Conservation (phyloP, 441 rosid species). For the Melastoma candidum region DNA sequence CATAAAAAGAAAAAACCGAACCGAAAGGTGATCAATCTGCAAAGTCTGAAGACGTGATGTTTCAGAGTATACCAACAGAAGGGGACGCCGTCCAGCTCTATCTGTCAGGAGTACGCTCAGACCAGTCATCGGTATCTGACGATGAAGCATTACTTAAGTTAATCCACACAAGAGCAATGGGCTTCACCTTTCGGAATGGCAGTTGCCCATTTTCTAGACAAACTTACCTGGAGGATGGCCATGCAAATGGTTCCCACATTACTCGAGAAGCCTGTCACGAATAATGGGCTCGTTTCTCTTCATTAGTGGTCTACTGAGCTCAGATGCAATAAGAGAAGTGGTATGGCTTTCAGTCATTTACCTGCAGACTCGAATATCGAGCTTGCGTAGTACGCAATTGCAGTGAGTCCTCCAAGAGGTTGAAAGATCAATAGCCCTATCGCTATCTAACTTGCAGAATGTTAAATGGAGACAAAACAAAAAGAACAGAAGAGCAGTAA, state of each 20-base stretch:
- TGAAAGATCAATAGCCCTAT: constrained; percentile 27
- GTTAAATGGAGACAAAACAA: neutral
- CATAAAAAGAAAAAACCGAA: neutral
- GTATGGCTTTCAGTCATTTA: constrained; percentile 4
- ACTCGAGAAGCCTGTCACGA: constrained; percentile 8
- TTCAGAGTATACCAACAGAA: constrained; percentile 7
- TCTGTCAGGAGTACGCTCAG: constrained; percentile 8
- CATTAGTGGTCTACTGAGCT: neutral
- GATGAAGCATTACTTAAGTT: neutral
- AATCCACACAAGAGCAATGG: neutral
- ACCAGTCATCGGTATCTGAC: constrained; percentile 5
- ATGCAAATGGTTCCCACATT: constrained; percentile 6
- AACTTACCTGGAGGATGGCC: constrained; percentile 13
- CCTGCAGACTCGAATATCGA: constrained; percentile 27
- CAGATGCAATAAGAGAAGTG: neutral
- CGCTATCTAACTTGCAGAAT: constrained; percentile 17
- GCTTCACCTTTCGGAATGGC: too few species aligned
- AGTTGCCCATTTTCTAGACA: too few species aligned
- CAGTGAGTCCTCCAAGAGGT: constrained; percentile 27
- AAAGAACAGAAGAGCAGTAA: neutral
- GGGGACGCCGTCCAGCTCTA: constrained; percentile 7
- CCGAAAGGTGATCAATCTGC: neutral
- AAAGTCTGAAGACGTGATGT: too few species aligned
- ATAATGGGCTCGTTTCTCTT: neutral
- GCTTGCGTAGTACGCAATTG: constrained; percentile 16